Base-by-base conservation (phyloP, 495 filamentous ascomycete genomes). In the Penicillium riverlandense region DNA sequence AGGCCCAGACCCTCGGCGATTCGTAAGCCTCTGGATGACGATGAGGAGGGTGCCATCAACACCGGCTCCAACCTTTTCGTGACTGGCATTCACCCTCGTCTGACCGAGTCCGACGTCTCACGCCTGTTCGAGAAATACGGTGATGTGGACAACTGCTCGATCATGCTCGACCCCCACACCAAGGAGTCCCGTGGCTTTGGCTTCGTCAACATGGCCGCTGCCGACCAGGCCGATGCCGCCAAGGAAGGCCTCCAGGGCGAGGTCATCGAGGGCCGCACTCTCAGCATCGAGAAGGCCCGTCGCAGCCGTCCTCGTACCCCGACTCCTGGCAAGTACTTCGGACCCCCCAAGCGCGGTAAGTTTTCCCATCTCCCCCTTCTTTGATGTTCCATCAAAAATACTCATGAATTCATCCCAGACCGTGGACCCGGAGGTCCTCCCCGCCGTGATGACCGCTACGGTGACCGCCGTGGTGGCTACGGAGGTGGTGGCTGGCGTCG, bases 281-380 rank as follows among this genome's bases (percentile, higher is more conserved):
- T 99, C 48, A 96, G 89, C 76, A 97, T 99, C 48, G 94, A 99
- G 79, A 99, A 97, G 77, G 92, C 92, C 60, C 86, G 92, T 58
- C 88, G 92, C 66, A 83, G 85, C 61, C 84, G 87, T 49, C 94
- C 94, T 43, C 86, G 92, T 59, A 97, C 90, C 36, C 92, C 92
- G 10, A 99, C 92, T 47, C 92, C 92, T 31, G 92, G 92, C 69
- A 96, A 97, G 69, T 99, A 99, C 80, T 96, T 95, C 62, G 92
- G 92, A 40, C 94, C 94, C 40, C 92, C 94, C 45, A 97, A 99
- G 83, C 76, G 94, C 74, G 92, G 92, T 95, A 71, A 75, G 84
- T 54, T 45, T 49, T 37, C 10, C 36, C 22, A 22, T 29, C 36
- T 35, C 14, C 36, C 46, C 14, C 28, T 9, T 40, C 35, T 13